Percentiles rank a stretch among this genome's conserved stretches.
phyloP scores from a whole-genome alignment of 805 yeast species.

The Candida nitratophila region DNA sequence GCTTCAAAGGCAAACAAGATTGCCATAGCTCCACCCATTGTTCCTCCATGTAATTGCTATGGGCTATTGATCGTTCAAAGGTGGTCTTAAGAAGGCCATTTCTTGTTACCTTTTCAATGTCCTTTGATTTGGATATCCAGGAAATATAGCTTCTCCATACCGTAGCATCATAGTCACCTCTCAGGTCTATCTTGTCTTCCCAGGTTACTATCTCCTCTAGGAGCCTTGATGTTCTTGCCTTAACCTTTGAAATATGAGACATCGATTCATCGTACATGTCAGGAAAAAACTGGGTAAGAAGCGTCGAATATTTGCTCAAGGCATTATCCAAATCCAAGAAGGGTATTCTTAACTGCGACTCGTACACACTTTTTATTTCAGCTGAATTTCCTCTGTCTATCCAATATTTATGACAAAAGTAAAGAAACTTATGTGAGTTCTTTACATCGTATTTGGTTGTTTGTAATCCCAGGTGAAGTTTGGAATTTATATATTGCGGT shows the following conservation, averaged over 20 bases:
- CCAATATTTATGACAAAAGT: not conserved
- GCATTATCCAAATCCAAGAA: not conserved
- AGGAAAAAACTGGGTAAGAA: not conserved
- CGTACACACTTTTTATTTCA: not conserved
- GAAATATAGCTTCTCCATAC: conserved; percentile 13
- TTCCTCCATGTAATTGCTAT: not conserved
- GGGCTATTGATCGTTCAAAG: conserved; percentile 26
- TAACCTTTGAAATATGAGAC: not conserved
- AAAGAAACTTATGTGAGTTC: not conserved
- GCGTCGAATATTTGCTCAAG: not conserved
- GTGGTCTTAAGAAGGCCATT: conserved; percentile 11
- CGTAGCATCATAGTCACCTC: conserved; percentile 5
- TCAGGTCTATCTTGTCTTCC: not conserved
- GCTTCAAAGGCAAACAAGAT: no score
- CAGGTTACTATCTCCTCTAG: not conserved
- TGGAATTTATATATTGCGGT: not conserved
- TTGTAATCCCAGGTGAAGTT: not conserved
- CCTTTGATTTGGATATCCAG: conserved; percentile 5
- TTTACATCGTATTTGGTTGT: not conserved
- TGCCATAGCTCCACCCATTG: not conserved
- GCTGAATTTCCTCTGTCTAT: not conserved
- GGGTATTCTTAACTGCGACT: not conserved
- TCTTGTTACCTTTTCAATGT: conserved; percentile 4
- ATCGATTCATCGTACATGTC: not conserved
- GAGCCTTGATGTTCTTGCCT: not conserved